Evolutionary conservation across 805 yeast species (phyloP).

Genomic region (Saccharomycopsis sp.): DNA sequence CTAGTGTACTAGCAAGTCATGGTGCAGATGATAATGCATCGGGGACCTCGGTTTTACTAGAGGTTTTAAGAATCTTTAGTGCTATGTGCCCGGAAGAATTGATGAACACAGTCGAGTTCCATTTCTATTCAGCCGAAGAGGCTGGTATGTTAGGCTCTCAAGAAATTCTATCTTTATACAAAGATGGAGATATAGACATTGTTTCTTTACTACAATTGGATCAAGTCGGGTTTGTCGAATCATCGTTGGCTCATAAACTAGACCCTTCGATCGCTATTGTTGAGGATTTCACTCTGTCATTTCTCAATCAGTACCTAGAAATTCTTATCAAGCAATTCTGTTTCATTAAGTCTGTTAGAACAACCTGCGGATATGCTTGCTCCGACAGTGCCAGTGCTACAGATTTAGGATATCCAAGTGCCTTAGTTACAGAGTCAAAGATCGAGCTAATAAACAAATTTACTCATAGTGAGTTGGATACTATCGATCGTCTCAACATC

Average conservation of each 20-base stretch:
- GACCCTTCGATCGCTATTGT: slow-evolving; percentile 76
- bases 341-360: slow-evolving; percentile 54
- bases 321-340: slow-evolving; percentile 56
- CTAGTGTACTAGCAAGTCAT: slow-evolving; percentile 65
- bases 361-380: slow-evolving; percentile 87
- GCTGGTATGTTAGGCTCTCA: slow-evolving; percentile 83
- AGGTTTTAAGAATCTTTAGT: slow-evolving; percentile 60
- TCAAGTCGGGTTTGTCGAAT: slow-evolving; percentile 76
- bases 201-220: slow-evolving; percentile 90
- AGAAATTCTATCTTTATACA: slow-evolving; percentile 60
- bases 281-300: slow-evolving; percentile 55
- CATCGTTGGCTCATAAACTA: slow-evolving; percentile 40
- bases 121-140: slow-evolving; percentile 94
- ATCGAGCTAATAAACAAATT: slow-evolving; percentile 56
- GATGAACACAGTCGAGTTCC: slow-evolving; percentile 78
- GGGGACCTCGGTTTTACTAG: slow-evolving; percentile 74
- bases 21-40: slow-evolving; percentile 96
- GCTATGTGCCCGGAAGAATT: slow-evolving; percentile 34
- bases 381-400: slow-evolving; percentile 88
- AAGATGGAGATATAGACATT: slow-evolving; percentile 41
- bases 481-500: slow-evolving; percentile 71
- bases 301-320: slow-evolving; percentile 55
- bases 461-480: slow-evolving; percentile 75
- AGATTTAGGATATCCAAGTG: slow-evolving; percentile 76
- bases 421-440: slow-evolving; percentile 75